phyloP scores from a whole-genome alignment of 2,329 filamentous ascomycete species.

The Blumeria graminis region DNA sequence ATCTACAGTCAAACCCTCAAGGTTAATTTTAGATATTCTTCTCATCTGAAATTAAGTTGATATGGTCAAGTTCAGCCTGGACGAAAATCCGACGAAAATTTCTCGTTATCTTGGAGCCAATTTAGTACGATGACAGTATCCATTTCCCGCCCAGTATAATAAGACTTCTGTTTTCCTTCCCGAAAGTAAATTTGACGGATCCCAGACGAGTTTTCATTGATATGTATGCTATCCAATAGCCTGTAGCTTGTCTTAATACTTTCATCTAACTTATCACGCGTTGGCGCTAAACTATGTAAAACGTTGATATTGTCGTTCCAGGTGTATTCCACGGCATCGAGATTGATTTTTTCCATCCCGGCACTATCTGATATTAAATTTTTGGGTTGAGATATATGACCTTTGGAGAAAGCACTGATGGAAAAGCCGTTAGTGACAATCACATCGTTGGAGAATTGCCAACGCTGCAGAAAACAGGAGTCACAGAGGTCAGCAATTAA shows the following conservation, averaged over 20 bases:
- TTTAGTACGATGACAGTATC: constrained; percentile 12
- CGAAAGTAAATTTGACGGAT: constrained; percentile 12
- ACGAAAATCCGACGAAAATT: no score
- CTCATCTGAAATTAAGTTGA: no score
- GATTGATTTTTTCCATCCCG: constrained; percentile 10
- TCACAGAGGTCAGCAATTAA: constrained; percentile 13
- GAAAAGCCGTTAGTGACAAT: constrained; percentile 23
- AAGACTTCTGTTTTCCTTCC: constrained; percentile 3
- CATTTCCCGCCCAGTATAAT: constrained; percentile 4
- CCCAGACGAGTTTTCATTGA: constrained; percentile 16
- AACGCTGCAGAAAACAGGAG: constrained; percentile 22
- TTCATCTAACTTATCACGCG: constrained; percentile 25
- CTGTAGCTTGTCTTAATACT: constrained; percentile 32
- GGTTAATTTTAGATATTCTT: no score
- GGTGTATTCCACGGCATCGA: constrained; percentile 19
- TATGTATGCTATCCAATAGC: constrained; percentile 21
- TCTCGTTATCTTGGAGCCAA: constrained; percentile 6
- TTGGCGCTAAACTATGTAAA: constrained; percentile 24
- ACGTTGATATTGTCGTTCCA: constrained; percentile 21
- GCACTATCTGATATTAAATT: constrained; percentile 3
- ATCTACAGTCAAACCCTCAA: no score
- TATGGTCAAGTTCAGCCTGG: no score
- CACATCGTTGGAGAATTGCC: constrained; percentile 20
- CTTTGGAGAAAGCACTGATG: constrained; percentile 17
- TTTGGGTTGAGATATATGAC: constrained; percentile 6